Conservation (phyloP, 768 basidiomycete species). For the Rhizopogon sp. region DNA sequence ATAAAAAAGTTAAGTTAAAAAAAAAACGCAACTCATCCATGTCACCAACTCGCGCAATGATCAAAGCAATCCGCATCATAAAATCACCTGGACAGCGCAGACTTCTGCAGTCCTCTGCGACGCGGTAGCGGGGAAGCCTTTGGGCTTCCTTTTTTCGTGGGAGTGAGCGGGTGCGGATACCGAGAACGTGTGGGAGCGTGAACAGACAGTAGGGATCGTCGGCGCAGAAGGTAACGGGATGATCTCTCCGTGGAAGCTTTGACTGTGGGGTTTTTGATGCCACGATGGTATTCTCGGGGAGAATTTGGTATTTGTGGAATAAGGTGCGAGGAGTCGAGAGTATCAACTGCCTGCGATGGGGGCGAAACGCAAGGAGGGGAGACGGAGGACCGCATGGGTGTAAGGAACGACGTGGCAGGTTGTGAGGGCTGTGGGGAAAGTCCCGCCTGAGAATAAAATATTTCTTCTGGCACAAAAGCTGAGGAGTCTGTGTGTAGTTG, state of each 20-base stretch:
- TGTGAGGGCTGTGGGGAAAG: conserved; percentile 20
- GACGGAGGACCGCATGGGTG: conserved; percentile 4
- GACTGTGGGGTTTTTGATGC: not conserved
- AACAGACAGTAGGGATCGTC: conserved; percentile 17
- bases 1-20: conserved; percentile 24
- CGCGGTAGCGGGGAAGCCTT: conserved; percentile 11
- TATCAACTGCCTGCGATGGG: conserved; percentile 1
- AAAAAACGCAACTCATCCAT: not conserved
- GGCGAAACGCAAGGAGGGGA: conserved; percentile 5
- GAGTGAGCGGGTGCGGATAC: conserved; percentile 10
- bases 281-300: not conserved
- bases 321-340: conserved; percentile 5
- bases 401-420: conserved; percentile 5
- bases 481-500: conserved; percentile 25
- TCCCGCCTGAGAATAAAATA: conserved; percentile 34
- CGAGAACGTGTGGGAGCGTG: conserved; percentile 13
- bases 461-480: conserved; percentile 5
- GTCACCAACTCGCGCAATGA: not conserved
- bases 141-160: conserved; percentile 7
- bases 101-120: not conserved
- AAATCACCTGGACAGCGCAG: conserved; percentile 2
- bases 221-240: conserved; percentile 25
- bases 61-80: not conserved
- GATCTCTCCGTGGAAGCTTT: not conserved
- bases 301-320: not conserved